Evolutionary conservation across 352 stramenopile species (phyloP).

Genomic region (Pythium sp.): DNA sequence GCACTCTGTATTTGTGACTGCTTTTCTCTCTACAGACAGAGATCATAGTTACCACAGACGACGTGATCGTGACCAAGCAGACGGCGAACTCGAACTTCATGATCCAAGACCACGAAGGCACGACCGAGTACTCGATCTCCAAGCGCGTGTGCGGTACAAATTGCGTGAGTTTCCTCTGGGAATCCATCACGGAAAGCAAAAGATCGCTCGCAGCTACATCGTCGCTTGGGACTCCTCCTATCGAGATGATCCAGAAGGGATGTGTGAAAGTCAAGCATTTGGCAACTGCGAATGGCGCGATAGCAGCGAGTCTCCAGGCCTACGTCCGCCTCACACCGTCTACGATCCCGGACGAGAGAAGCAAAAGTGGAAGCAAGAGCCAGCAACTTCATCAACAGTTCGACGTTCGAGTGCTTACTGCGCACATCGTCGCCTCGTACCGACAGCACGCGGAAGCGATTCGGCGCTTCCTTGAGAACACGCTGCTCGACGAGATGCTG

Average conservation of each 20-base stretch:
- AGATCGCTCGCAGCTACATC: background rate
- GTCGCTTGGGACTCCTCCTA: background rate
- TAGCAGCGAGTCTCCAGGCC: constrained; percentile 15
- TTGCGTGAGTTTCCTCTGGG: constrained; percentile 22
- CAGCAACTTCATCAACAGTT: background rate
- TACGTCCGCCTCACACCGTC: constrained; percentile 31
- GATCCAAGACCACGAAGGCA: constrained; percentile 2
- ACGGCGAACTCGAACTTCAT: background rate
- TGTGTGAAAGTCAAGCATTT: constrained; percentile 2
- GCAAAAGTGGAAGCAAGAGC: background rate
- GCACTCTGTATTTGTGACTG: constrained; percentile 10
- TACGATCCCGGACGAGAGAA: background rate
- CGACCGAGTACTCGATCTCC: constrained; percentile 19
- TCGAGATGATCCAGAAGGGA: constrained; percentile 10
- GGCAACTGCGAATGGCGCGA: background rate
- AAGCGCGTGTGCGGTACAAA: constrained; percentile 22
- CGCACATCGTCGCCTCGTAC: constrained; percentile 28
- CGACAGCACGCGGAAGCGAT: constrained; percentile 30
- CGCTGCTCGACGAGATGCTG: constrained; percentile 19
- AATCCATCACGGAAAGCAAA: constrained; percentile 6
- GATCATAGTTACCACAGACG: constrained; percentile 17
- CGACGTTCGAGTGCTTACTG: background rate
- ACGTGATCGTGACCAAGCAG: constrained; percentile 17
- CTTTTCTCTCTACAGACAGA: background rate
- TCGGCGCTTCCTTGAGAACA: constrained; percentile 35